Conservation (phyloP, 257 asterid species). For the Solanum bulbocastanum region DNA sequence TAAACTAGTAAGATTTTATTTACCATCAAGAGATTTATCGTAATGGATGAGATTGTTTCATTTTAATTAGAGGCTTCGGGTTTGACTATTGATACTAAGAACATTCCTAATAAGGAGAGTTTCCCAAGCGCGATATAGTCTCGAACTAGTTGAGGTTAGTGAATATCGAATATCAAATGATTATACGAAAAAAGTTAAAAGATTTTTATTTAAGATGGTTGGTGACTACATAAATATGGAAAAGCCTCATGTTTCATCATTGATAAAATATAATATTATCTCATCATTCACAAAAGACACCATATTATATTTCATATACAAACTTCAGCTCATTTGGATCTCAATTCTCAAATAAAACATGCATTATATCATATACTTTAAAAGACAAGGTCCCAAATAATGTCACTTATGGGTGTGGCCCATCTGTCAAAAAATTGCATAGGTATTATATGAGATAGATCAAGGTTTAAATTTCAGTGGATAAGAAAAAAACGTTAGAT, state of each 20-base stretch:
- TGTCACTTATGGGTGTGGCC: background rate
- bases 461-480: background rate
- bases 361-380: background rate
- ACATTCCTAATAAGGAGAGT: background rate
- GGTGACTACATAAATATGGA: background rate
- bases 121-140: background rate
- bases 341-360: background rate
- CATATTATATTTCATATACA: background rate
- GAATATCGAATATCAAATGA: background rate
- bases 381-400: background rate
- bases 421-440: background rate
- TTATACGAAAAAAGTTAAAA: background rate
- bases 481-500: background rate
- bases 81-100: background rate
- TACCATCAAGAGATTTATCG: background rate
- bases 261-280: background rate
- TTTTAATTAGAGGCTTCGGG: background rate
- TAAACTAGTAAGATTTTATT: background rate
- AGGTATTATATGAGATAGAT: background rate
- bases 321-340: background rate
- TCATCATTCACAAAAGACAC: background rate
- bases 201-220: background rate
- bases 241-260: background rate
- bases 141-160: background rate
- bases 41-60: background rate